Evolutionary conservation across 495 filamentous ascomycete genomes (phyloP).

Genomic region (Elasticomyces elasticus): DNA sequence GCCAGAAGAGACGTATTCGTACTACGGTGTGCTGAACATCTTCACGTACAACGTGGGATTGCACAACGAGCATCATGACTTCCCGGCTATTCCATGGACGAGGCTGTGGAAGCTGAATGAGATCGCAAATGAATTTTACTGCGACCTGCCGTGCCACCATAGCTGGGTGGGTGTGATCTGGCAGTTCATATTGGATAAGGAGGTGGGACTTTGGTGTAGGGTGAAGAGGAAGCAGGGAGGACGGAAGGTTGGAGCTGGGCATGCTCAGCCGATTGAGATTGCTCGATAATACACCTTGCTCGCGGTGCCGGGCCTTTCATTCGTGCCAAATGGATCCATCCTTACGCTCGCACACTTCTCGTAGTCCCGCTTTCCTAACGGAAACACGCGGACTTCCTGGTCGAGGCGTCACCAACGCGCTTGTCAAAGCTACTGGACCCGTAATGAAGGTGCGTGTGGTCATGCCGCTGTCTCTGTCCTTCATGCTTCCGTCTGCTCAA

Average conservation of each 20-base stretch:
- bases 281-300: background rate
- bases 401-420: too few species aligned
- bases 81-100: conserved; percentile 94
- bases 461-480: too few species aligned
- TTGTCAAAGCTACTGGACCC: too few species aligned
- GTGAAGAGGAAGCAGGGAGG: conserved; percentile 84
- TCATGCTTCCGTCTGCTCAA: background rate
- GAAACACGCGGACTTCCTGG: too few species aligned
- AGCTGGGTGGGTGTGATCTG: conserved; percentile 92
- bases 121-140: conserved; percentile 90
- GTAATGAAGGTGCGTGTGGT: too few species aligned
- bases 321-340: too few species aligned
- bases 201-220: conserved; percentile 79
- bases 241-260: conserved; percentile 48
- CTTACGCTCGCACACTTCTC: too few species aligned
- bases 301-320: too few species aligned
- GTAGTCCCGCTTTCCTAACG: too few species aligned
- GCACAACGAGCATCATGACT: conserved; percentile 99
- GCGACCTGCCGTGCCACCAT: conserved; percentile 69
- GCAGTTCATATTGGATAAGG: conserved; percentile 84
- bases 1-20: conserved; percentile 91
- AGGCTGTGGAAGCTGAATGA: conserved; percentile 59
- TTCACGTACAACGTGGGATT: conserved; percentile 94
- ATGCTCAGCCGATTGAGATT: conserved; percentile 14
- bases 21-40: conserved; percentile 88